Conservation (phyloP, 169 alveolate genomes). For the Hepatocystis sp. region DNA sequence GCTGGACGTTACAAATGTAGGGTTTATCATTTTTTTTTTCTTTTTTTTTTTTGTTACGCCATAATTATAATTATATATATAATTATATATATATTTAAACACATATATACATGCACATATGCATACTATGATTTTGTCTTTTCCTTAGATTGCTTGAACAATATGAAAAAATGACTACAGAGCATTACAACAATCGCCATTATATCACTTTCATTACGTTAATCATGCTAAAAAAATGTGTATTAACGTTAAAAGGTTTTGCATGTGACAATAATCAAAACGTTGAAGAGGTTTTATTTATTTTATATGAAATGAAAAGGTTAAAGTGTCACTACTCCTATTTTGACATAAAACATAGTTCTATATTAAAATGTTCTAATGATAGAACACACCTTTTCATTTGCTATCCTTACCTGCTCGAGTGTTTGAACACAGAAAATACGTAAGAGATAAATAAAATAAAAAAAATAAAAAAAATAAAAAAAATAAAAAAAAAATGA, state of each 20-base stretch:
- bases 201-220: constrained; percentile 60
- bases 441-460: constrained; percentile 24
- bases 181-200: constrained; percentile 34
- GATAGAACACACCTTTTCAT: constrained; percentile 69
- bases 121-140: neutral
- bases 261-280: constrained; percentile 46
- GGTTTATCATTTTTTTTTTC: neutral
- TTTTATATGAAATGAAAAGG: constrained; percentile 65
- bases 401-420: constrained; percentile 65
- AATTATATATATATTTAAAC: too few species aligned
- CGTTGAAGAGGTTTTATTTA: constrained; percentile 62
- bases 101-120: neutral
- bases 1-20: constrained; percentile 75
- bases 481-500: neutral
- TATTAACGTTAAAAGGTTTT: constrained; percentile 46
- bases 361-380: constrained; percentile 37
- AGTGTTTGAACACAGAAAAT: constrained; percentile 69
- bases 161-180: constrained; percentile 61
- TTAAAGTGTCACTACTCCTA: constrained; percentile 54
- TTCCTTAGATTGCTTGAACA: constrained; percentile 54
- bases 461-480: constrained; percentile 10
- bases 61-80: too few species aligned
- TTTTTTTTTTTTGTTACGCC: neutral
- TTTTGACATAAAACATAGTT: constrained; percentile 19
- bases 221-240: constrained; percentile 66